These are phyloP conservation scores for Solanum neorickii DNA, from an alignment of 257 asterid genomes.

Conservation along the genomic window DNA sequence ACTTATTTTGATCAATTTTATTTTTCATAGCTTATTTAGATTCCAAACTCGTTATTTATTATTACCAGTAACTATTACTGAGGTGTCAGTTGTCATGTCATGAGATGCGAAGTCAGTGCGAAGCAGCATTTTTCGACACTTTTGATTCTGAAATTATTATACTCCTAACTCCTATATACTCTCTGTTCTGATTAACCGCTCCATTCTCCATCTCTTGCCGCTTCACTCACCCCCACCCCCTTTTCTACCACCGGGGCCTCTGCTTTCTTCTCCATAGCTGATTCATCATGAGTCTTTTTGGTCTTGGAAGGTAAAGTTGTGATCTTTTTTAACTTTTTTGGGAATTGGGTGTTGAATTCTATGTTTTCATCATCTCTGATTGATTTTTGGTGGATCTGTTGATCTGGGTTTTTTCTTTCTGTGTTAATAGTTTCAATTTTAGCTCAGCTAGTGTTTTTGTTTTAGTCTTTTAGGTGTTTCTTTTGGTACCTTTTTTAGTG, in stretches of 20 bases:
- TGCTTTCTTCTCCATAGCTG: neutral
- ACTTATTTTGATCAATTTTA: no score
- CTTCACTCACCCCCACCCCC: neutral
- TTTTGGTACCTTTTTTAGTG: neutral
- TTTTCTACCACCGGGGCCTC: neutral
- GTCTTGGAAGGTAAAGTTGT: slow-evolving; percentile 65
- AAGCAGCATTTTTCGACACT: slow-evolving; percentile 39
- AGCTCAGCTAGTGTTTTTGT: neutral
- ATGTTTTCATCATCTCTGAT: neutral
- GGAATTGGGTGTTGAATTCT: neutral
- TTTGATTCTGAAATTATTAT: slow-evolving; percentile 6
- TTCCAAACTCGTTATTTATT: no score
- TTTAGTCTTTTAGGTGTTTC: neutral
- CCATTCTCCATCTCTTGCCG: neutral
- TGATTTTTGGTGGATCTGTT: neutral
- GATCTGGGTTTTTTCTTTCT: neutral
- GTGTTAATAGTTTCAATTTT: neutral
- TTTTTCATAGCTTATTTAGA: no score
- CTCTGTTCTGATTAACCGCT: neutral
- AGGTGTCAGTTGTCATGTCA: neutral
- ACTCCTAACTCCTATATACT: neutral
- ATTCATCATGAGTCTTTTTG: slow-evolving; percentile 75
- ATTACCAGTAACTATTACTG: neutral
- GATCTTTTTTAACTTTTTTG: neutral
- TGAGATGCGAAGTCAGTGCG: slow-evolving; percentile 39